Evolutionary conservation across 805 yeast species (phyloP).

Genomic region (Suhomyces sp.): DNA sequence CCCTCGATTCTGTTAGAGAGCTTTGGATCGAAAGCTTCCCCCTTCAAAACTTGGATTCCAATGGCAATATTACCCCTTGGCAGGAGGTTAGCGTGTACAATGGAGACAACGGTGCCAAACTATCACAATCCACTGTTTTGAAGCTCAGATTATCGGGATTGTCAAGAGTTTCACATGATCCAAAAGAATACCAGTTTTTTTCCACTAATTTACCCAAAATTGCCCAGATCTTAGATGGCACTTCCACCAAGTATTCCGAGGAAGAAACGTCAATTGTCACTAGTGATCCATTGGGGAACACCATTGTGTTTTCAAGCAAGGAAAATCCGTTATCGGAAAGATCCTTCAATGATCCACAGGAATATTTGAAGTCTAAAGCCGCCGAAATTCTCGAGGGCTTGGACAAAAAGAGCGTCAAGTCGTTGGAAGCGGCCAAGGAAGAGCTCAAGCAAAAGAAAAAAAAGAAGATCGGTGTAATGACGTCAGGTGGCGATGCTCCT

Average conservation of each 20-base stretch:
- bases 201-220: constrained; percentile 26
- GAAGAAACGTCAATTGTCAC: neutral
- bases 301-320: constrained; percentile 22
- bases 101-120: constrained; percentile 33
- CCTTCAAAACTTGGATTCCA: constrained; percentile 32
- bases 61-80: constrained; percentile 38
- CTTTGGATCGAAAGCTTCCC: constrained; percentile 73
- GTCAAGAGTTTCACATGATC: constrained; percentile 1
- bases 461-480: constrained; percentile 69
- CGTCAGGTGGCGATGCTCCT: constrained; percentile 81
- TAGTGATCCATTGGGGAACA: constrained; percentile 38
- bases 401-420: constrained; percentile 1
- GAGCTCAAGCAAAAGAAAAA: constrained; percentile 11
- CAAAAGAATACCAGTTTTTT: constrained; percentile 28
- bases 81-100: constrained; percentile 38
- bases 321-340: constrained; percentile 20
- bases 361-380: constrained; percentile 25
- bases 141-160: constrained; percentile 33
- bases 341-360: constrained; percentile 21
- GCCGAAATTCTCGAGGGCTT: constrained; percentile 19
- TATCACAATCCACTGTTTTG: constrained; percentile 29
- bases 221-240: constrained; percentile 17
- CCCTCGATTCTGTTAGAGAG: constrained; percentile 65
- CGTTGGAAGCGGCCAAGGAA: neutral
- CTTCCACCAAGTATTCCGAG: constrained; percentile 2